Percentiles rank a stretch among this genome's conserved stretches.
These are phyloP conservation scores for Globisporangium emineosum DNA, from an alignment of 352 stramenopile species.

Conservation along the genomic window DNA sequence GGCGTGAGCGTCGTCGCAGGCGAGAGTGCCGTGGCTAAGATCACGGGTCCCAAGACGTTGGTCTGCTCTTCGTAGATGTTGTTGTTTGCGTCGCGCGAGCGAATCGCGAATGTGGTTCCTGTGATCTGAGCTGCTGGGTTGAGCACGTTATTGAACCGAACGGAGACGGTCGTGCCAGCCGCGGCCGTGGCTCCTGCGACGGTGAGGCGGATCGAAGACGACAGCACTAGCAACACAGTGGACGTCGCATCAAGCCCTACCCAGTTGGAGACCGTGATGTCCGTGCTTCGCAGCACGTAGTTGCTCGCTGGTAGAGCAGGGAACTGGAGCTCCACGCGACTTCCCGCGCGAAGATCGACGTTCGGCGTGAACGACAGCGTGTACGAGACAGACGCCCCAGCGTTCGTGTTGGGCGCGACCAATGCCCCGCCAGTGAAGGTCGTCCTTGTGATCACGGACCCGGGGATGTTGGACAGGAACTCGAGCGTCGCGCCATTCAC, in stretches of 20 bases:
- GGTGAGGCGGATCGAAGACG: constrained; percentile 35
- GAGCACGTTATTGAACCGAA: constrained; percentile 49
- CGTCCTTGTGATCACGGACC: constrained; percentile 27
- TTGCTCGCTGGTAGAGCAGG: constrained; percentile 33
- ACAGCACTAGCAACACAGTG: constrained; percentile 23
- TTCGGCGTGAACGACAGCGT: constrained; percentile 41
- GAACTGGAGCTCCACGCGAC: constrained; percentile 44
- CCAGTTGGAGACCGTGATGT: constrained; percentile 23
- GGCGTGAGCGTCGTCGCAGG: constrained; percentile 34
- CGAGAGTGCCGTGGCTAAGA: constrained; percentile 27
- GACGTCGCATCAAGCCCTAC: constrained; percentile 29
- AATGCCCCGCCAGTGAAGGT: constrained; percentile 28
- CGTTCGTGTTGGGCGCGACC: constrained; percentile 22
- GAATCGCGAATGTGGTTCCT: constrained; percentile 30
- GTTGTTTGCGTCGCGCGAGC: constrained; percentile 35
- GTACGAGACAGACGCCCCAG: constrained; percentile 30
- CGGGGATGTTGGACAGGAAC: constrained; percentile 25
- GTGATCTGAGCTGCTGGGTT: constrained; percentile 42
- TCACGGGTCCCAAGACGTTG: constrained; percentile 21
- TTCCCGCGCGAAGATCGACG: constrained; percentile 36
- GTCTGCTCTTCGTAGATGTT: constrained; percentile 41
- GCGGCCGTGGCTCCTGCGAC: constrained; percentile 29
- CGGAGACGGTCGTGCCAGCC: constrained; percentile 23
- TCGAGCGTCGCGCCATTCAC: constrained; percentile 31
- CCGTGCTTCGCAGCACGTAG: constrained; percentile 29